Base-by-base conservation (phyloP, 345 rosid species). In the Populus simonii region DNA sequence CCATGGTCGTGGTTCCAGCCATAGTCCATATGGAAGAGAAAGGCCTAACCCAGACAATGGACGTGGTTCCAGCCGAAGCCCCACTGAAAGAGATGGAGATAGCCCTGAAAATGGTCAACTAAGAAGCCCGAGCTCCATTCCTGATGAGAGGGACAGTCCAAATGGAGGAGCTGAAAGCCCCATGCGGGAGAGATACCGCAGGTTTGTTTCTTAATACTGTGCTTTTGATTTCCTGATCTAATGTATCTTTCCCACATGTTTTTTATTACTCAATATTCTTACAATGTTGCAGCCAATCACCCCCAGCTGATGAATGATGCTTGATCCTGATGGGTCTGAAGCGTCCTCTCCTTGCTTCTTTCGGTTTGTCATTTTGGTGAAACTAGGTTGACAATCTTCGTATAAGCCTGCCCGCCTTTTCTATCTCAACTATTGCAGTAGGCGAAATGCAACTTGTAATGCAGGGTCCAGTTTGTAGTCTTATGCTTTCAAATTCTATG, bases 121-220 rank as follows among this genome's bases (percentile, higher is more conserved):
- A 13, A 29, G 66, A 25, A 74, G 77, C 62, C 82, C 84, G 45
- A 78, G 61, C 78, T 74, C 86, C 49, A 36, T 71, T 15, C 75
- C 83, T 3, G 78, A 75, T 17, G 36, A 61, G 13, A 74, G 82
- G 76, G 81, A 74, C 72, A 75, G 84, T 77, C 88, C 13, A 63
- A 78, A 66, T 68, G 87, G 86, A 31, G 89, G 89, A 76, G 92
- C 83, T 47, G 94, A 86, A 41, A 93, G 94, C 84, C 94, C 94
- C 12, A 69, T 74, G 43, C 72, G 81, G 53, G 90, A 80, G 38
- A 82, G 89, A 73, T 82, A 53, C 76, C 71, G 61, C 80, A 87
- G 94, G 94, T 87, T 43, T 67, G 78, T 8, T 9, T 73, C 3
- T 6, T 9, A 39, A 33, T 23, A 39, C 12, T 8, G 2, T 4